phyloP scores from a whole-genome alignment of 148 eudicot species.

The Beta vulgaris region DNA sequence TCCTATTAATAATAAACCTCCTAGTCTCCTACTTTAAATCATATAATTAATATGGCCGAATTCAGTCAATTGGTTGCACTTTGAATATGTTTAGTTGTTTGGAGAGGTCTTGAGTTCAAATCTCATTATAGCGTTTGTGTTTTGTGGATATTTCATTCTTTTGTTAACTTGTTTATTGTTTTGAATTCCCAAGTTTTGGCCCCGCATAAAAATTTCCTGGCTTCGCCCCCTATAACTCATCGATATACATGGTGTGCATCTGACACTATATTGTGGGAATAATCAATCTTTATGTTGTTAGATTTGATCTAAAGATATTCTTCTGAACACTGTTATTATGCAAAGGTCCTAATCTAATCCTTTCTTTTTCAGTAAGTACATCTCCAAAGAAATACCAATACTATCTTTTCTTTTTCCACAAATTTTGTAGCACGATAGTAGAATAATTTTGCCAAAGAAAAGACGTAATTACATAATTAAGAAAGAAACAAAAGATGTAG shows the following conservation, averaged over 20 bases:
- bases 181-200: no score
- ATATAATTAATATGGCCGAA: no score
- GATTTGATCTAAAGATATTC: conserved; percentile 26
- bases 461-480: not conserved
- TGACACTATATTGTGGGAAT: conserved; percentile 6
- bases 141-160: no score
- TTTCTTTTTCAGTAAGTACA: not conserved
- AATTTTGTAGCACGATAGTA: not conserved
- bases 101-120: no score
- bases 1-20: no score
- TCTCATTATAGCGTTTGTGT: no score
- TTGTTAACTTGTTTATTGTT: no score
- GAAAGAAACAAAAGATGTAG: not conserved
- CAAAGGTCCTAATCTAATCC: not conserved
- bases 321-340: not conserved
- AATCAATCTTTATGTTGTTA: not conserved
- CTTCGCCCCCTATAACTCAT: not conserved
- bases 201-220: no score
- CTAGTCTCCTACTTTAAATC: no score
- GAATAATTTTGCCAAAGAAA: not conserved
- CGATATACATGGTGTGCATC: not conserved
- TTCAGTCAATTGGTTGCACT: no score
- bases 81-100: no score
- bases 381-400: not conserved
- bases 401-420: not conserved